These are phyloP conservation scores for Babesia gibsoni DNA, from an alignment of 169 alveolate species.

Conservation along the genomic window DNA sequence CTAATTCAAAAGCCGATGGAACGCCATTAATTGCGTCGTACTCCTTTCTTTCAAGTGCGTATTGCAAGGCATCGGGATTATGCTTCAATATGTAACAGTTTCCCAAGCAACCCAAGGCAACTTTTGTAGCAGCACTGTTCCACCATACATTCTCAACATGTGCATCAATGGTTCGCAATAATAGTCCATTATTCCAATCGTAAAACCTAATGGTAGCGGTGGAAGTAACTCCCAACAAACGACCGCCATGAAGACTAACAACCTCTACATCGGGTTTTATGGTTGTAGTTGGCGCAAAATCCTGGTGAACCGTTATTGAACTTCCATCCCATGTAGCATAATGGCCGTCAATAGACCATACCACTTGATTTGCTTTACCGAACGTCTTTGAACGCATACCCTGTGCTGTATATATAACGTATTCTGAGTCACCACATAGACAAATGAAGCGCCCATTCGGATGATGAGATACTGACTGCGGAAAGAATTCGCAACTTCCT, in stretches of 20 bases:
- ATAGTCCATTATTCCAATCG: slow-evolving; percentile 90
- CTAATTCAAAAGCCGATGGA: slow-evolving; percentile 62
- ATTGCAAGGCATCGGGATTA: slow-evolving; percentile 9
- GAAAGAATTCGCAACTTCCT: slow-evolving; percentile 89
- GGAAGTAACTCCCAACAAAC: slow-evolving; percentile 82
- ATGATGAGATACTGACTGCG: slow-evolving; percentile 89
- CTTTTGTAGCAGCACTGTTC: slow-evolving; percentile 65
- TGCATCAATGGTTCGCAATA: slow-evolving; percentile 35
- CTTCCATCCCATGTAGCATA: slow-evolving; percentile 91
- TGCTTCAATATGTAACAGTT: slow-evolving; percentile 66
- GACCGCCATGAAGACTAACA: slow-evolving; percentile 89
- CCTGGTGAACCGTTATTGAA: slow-evolving; percentile 79
- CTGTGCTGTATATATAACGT: slow-evolving; percentile 91
- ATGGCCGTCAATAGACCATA: slow-evolving; percentile 91
- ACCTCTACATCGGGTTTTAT: slow-evolving; percentile 80
- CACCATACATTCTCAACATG: slow-evolving; percentile 68
- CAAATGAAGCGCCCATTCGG: slow-evolving; percentile 97
- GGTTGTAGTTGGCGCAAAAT: slow-evolving; percentile 78
- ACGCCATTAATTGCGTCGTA: slow-evolving; percentile 39
- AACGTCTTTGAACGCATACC: slow-evolving; percentile 88
- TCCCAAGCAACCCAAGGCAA: slow-evolving; percentile 67
- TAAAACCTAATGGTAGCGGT: slow-evolving; percentile 89
- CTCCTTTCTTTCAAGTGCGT: slow-evolving; percentile 3
- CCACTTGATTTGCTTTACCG: slow-evolving; percentile 92
- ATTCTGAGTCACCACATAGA: slow-evolving; percentile 96